Evolutionary conservation across 306 rosid genomes (phyloP).

Genomic region (Begonia peltatifolia): DNA sequence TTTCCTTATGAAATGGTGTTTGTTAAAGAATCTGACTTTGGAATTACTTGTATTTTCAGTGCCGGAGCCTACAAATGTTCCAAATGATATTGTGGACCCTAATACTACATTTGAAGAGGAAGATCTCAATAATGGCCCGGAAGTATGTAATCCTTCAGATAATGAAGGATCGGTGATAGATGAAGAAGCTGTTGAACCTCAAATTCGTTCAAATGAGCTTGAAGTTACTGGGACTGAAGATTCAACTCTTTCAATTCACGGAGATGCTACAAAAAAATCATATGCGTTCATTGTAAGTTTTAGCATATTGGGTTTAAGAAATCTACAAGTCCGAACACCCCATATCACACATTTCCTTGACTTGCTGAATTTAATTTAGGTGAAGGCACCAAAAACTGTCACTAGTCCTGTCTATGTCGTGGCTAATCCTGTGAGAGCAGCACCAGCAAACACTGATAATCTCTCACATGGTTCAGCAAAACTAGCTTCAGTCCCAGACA

Average conservation of each 20-base stretch:
- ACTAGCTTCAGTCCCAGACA: conserved; percentile 35
- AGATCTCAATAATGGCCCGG: conserved; percentile 38
- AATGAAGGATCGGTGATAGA: conserved; percentile 52
- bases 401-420: conserved; percentile 35
- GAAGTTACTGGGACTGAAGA: conserved; percentile 27
- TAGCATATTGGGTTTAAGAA: too few species aligned
- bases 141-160: conserved; percentile 60
- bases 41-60: conserved; percentile 15
- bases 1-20: background rate
- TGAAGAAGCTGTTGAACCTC: conserved; percentile 44
- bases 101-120: conserved; percentile 39
- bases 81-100: conserved; percentile 42
- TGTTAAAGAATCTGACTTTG: conserved; percentile 1
- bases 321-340: too few species aligned
- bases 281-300: conserved; percentile 86
- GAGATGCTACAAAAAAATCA: conserved; percentile 60
- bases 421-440: conserved; percentile 31
- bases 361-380: conserved; percentile 18
- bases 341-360: conserved; percentile 6
- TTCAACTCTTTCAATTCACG: conserved; percentile 43
- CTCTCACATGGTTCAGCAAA: conserved; percentile 32
- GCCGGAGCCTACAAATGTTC: conserved; percentile 45
- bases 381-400: conserved; percentile 56
- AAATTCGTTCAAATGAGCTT: conserved; percentile 23
- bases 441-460: conserved; percentile 36